These are phyloP conservation scores for Pisolithus albus DNA, from an alignment of 768 basidiomycete genomes.

Conservation along the genomic window DNA sequence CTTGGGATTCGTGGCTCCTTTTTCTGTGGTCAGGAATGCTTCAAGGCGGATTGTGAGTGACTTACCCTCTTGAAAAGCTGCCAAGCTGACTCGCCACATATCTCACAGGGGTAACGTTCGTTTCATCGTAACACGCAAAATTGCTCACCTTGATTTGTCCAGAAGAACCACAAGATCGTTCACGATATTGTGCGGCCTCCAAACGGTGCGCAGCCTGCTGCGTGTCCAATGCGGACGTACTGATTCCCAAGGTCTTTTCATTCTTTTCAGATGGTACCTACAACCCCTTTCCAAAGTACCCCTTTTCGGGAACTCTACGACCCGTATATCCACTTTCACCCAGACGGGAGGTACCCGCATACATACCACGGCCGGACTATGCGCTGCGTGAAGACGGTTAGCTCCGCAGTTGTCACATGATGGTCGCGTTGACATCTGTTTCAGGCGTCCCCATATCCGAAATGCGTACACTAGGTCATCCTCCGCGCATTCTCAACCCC, in stretches of 20 bases:
- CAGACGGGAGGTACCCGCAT: slow-evolving; percentile 67
- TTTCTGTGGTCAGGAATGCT: slow-evolving; percentile 94
- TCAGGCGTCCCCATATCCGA: slow-evolving; percentile 58
- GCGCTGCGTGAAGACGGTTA: slow-evolving; percentile 54
- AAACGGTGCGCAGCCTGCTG: slow-evolving; percentile 6
- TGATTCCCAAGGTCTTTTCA: not conserved
- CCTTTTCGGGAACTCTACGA: slow-evolving; percentile 73
- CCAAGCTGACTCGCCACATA: not conserved
- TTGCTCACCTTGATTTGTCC: slow-evolving; percentile 1
- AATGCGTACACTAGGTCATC: slow-evolving; percentile 47
- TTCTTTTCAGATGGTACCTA: slow-evolving; percentile 56
- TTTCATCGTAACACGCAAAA: too few relatives aligned
- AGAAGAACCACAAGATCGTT: slow-evolving; percentile 81
- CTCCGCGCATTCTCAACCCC: slow-evolving; percentile 55
- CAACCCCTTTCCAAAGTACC: slow-evolving; percentile 71
- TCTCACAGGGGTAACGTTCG: slow-evolving; percentile 19
- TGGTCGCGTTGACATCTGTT: slow-evolving; percentile 1
- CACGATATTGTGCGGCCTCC: slow-evolving; percentile 52
- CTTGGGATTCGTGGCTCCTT: slow-evolving; percentile 78
- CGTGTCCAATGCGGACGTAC: not conserved
- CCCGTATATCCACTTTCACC: slow-evolving; percentile 87
- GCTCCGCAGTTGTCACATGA: slow-evolving; percentile 10
- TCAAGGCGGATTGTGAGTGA: slow-evolving; percentile 85
- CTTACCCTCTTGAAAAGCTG: not conserved
- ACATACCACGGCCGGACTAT: slow-evolving; percentile 88